Evolutionary conservation across 768 basidiomycete species (phyloP).

Genomic region (Mycena crocata): DNA sequence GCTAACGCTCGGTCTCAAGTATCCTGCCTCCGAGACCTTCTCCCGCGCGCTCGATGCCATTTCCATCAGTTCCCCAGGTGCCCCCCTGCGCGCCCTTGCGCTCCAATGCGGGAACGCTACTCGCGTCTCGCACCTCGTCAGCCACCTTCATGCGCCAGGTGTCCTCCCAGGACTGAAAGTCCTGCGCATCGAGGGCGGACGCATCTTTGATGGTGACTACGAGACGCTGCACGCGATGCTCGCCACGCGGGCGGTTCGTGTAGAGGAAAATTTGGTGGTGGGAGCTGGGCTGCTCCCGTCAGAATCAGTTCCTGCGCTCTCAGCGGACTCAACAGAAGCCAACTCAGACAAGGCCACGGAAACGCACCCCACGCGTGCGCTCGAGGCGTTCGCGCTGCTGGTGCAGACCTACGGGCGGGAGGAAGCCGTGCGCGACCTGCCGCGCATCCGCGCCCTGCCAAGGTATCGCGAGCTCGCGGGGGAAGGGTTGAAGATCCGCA

Average conservation of each 20-base stretch:
- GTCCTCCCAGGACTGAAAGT: background rate
- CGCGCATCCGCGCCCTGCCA: constrained; percentile 12
- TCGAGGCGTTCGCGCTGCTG: constrained; percentile 7
- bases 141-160: background rate
- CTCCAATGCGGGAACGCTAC: constrained; percentile 23
- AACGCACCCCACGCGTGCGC: background rate
- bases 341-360: no score
- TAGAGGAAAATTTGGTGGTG: no score
- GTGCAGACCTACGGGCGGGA: constrained; percentile 19
- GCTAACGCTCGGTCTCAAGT: no score
- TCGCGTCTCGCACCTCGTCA: background rate
- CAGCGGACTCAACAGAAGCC: no score
- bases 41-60: constrained; percentile 1
- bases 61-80: no score
- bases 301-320: no score
- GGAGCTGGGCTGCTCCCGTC: no score
- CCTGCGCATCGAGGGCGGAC: constrained; percentile 16
- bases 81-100: background rate
- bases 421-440: constrained; percentile 17
- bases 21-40: constrained; percentile 12
- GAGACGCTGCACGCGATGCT: constrained; percentile 3
- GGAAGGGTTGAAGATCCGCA: constrained; percentile 11
- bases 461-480: constrained; percentile 6
- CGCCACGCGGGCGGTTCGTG: background rate
- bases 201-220: constrained; percentile 19